Conservation (phyloP, 768 basidiomycete species). For the Phlegmacium glaucopus region DNA sequence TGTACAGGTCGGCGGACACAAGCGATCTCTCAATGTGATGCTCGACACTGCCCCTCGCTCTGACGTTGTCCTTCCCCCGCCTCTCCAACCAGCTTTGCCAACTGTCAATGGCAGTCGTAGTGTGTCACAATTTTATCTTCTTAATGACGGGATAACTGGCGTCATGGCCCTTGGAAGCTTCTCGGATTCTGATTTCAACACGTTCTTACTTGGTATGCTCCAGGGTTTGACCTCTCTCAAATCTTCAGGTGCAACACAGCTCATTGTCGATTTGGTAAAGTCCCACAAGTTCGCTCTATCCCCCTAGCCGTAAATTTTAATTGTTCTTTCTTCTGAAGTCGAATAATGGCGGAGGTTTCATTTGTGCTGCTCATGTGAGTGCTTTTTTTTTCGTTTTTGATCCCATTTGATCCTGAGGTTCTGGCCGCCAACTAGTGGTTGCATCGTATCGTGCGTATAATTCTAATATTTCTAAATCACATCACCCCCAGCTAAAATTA, state of each 20-base stretch:
- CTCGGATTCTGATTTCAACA: slow-evolving; percentile 38
- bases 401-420: too few relatives aligned
- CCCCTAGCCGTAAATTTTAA: too few relatives aligned
- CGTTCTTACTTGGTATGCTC: background rate
- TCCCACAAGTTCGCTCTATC: background rate
- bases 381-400: too few relatives aligned
- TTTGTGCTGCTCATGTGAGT: too few relatives aligned
- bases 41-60: slow-evolving; percentile 43
- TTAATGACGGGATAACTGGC: slow-evolving; percentile 51
- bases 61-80: slow-evolving; percentile 40
- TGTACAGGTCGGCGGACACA: slow-evolving; percentile 23
- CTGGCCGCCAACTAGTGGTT: slow-evolving; percentile 31
- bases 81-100: slow-evolving; percentile 33
- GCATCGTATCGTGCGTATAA: slow-evolving; percentile 41
- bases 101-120: slow-evolving; percentile 44
- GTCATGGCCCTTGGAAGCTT: slow-evolving; percentile 61
- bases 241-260: slow-evolving; percentile 35
- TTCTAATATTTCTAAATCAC: too few relatives aligned
- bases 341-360: too few relatives aligned
- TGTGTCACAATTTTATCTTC: slow-evolving; percentile 54
- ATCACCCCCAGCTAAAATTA: background rate
- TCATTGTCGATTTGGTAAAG: too few relatives aligned
- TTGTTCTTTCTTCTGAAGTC: too few relatives aligned
- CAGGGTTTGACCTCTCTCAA: slow-evolving; percentile 49
- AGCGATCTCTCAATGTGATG: slow-evolving; percentile 45